These are phyloP conservation scores for Juncus effusus DNA, from an alignment of 176 grass and related monocot genomes.

Conservation along the genomic window DNA sequence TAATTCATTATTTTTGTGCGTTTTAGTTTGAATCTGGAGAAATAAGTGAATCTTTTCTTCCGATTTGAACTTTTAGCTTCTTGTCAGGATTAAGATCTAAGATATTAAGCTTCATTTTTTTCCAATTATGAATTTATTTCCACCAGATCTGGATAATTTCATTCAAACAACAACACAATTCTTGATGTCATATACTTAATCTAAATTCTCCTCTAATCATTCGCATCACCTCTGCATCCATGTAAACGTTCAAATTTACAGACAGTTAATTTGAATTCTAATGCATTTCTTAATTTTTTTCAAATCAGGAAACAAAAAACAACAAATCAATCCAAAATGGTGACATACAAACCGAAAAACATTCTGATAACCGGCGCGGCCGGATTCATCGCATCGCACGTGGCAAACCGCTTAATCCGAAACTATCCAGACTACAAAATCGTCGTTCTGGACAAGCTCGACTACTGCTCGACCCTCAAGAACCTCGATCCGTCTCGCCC, in stretches of 20 bases:
- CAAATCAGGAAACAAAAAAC: slow-evolving; percentile 11
- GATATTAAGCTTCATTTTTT: not conserved
- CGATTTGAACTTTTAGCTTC: not conserved
- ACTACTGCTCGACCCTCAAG: slow-evolving; percentile 74
- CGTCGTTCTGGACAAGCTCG: slow-evolving; percentile 72
- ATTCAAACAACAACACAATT: not conserved
- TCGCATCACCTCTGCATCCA: not conserved
- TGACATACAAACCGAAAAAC: slow-evolving; percentile 60
- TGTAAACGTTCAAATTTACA: not conserved
- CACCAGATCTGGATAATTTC: not conserved
- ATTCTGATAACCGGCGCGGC: slow-evolving; percentile 76
- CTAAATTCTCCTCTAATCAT: not conserved
- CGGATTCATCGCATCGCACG: slow-evolving; percentile 77
- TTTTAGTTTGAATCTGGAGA: not conserved
- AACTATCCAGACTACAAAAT: slow-evolving; percentile 72
- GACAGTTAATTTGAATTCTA: not conserved
- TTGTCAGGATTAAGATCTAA: slow-evolving; percentile 17
- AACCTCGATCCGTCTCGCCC: slow-evolving; percentile 47
- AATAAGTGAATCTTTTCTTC: not conserved
- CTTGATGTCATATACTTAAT: not conserved
- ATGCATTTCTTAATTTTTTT: slow-evolving; percentile 6
- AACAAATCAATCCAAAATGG: slow-evolving; percentile 31
- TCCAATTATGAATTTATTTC: not conserved
- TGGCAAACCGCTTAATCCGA: slow-evolving; percentile 60
- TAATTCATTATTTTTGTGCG: not conserved